Evolutionary conservation across 441 rosid genomes (phyloP).

Genomic region (Populus hybrid): DNA sequence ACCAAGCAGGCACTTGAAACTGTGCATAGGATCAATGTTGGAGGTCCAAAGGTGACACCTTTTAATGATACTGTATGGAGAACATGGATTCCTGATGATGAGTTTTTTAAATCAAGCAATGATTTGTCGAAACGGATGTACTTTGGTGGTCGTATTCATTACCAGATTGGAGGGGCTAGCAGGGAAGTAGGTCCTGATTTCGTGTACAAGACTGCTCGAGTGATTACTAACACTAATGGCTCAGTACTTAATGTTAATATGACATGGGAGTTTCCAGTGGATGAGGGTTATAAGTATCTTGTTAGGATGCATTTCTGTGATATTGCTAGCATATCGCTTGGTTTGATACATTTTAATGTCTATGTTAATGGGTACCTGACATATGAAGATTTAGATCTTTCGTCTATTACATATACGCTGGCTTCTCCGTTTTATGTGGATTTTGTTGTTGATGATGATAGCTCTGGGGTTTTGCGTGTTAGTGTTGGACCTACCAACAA

Average conservation of each 20-base stretch:
- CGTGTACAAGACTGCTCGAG: conserved; percentile 65
- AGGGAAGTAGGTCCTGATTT: conserved; percentile 79
- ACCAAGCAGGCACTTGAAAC: conserved; percentile 53
- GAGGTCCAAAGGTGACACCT: conserved; percentile 74
- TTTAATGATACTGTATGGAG: conserved; percentile 81
- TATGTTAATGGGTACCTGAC: conserved; percentile 51
- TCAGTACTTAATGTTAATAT: conserved; percentile 46
- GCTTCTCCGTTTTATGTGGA: conserved; percentile 73
- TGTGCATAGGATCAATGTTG: conserved; percentile 57
- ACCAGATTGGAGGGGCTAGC: conserved; percentile 66
- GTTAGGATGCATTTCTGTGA: conserved; percentile 82
- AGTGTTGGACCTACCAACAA: conserved; percentile 63
- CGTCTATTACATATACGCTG: conserved; percentile 31
- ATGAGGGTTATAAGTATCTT: conserved; percentile 46
- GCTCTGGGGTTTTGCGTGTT: conserved; percentile 40
- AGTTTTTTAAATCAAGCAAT: conserved; percentile 36
- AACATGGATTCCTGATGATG: conserved; percentile 77
- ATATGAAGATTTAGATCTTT: conserved; percentile 52
- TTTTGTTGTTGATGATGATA: conserved; percentile 45
- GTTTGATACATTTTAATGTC: conserved; percentile 47
- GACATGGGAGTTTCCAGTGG: conserved; percentile 69
- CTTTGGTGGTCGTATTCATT: conserved; percentile 57
- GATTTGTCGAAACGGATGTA: conserved; percentile 36
- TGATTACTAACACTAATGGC: conserved; percentile 44
- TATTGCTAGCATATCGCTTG: conserved; percentile 63